Evolutionary conservation across 2,329 filamentous ascomycete genomes (phyloP), one percentile per base, ranked within the genome.

Genomic region (Arthrinium puccinioides): DNA sequence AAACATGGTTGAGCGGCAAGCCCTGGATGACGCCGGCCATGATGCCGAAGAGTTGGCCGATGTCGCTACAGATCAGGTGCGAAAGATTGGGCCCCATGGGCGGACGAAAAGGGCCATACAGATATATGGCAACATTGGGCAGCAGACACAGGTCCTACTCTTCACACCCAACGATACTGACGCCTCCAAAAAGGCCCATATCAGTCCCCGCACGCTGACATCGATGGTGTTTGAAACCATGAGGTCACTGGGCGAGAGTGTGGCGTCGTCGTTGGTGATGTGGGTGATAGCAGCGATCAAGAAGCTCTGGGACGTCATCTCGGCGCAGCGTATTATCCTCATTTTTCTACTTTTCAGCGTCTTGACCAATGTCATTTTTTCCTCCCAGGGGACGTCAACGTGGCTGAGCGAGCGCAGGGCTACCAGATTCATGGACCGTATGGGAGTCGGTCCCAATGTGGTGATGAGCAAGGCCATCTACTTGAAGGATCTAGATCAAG

Each of bases 351-450:
- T 70, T 1, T 50, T 83, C 21, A 96, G 88, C 53, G 60, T 79
- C 10, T 52, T 87, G 9, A 72, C 79, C 33, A 97, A 97, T 53
- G 61, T 83, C 16, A 72, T 88, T 47, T 78, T 89, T 53, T 80
- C 84, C 1, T 85, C 83, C 10, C 77, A 81, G 44, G 80, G 87
- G 54, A 76, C 76, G 6, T 78, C 80, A 50, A 69, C 74, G 2
- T 97, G 88, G 88, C 95, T 86, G 84, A 72, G 76, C 31, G 90
- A 97, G 62, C 77, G 87, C 40, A 82, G 77, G 42, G 87, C 89
- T 2, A 75, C 74, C 13, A 80, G 72, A 27, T 95, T 90, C 58
- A 92, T 98, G 87, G 68, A 69, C 23, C 72, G 81, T 10, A 64
- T 97, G 11, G 90, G 90, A 9, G 79, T 97, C 7, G 74, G 76